A percentile compares a stretch with the other conserved stretches of the same genome.
Evolutionary conservation across 1,284 basidiomycete species (phyloP).

Genomic region (Farysia itapuensis): DNA sequence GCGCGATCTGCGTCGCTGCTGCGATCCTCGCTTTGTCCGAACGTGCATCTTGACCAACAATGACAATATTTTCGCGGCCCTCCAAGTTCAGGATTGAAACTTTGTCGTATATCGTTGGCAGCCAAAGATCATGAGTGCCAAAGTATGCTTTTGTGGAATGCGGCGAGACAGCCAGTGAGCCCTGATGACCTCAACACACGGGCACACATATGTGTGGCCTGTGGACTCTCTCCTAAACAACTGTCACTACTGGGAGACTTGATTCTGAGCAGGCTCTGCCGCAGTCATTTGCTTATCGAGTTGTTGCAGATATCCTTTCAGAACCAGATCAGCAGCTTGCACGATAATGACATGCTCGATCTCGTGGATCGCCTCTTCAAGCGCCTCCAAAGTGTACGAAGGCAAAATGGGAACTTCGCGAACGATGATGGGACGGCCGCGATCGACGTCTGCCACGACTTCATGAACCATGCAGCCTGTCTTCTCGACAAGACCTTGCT

Average conservation of each 20-base stretch:
- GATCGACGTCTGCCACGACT: constrained; percentile 90
- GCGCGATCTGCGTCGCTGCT: constrained; percentile 31
- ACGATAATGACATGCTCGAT: constrained; percentile 92
- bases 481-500: constrained; percentile 65
- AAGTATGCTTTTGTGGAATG: constrained; percentile 10
- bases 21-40: constrained; percentile 15
- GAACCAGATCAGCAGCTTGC: constrained; percentile 60
- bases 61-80: constrained; percentile 40
- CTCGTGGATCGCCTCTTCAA: constrained; percentile 77
- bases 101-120: constrained; percentile 13
- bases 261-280: too few species aligned
- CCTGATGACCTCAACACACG: too few species aligned
- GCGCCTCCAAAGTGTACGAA: constrained; percentile 71
- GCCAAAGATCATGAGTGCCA: constrained; percentile 21
- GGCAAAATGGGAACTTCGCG: constrained; percentile 73
- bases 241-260: too few species aligned
- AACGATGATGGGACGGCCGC: constrained; percentile 82
- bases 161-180: constrained; percentile 3
- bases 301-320: constrained; percentile 29
- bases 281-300: constrained; percentile 4
- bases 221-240: too few species aligned
- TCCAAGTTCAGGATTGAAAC: constrained; percentile 39
- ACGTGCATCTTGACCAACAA: constrained; percentile 45
- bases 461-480: constrained; percentile 93
- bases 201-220: too few species aligned